Evolutionary conservation across 2,329 filamentous ascomycete species (phyloP), one percentile per base, ranked within the genome.

Genomic region (Teratosphaeria nubilosa): DNA sequence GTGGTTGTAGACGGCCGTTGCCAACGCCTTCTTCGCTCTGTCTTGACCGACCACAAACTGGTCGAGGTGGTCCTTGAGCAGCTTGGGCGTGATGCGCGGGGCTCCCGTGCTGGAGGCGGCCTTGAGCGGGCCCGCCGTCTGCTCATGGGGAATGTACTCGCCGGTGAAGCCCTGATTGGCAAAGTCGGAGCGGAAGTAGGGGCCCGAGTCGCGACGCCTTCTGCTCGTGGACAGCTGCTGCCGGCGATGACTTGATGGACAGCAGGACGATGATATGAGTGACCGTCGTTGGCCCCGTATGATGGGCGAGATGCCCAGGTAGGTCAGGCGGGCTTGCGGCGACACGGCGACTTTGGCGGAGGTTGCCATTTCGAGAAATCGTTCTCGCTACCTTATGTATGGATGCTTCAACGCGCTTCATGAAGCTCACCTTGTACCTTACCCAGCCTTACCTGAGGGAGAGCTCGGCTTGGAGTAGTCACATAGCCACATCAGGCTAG

Each of bases 31-130:
- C 79, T 99, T 94, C 16, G 94, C 91, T 60, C 90, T 85, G 64
- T 96, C 90, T 73, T 99, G 94, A 48, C 92, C 94, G 3, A 99
- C 92, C 1, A 99, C 92, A 71, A 95, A 99, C 70, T 94, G 88
- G 71, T 99, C 94, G 32, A 97, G 84, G 68, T 94, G 88, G 69
- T 90, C 85, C 78, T 97, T 96, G 66, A 99, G 79, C 65, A 78
- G 75, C 64, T 79, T 81, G 7, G 84, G 84, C 10, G 84, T 86
- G 56, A 86, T 76, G 55, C 77, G 77, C 32, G 81, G 80, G 31
- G 78, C 78, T 58, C 82, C 82, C 60, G 82, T 80, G 34, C 77
- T 77, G 59, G 80, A 80, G 10, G 82, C 78, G 60, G 80, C 81
- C 41, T 79, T 80, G 57, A 88, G 72, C n/a, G 85, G 85, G 0